A percentile compares a stretch with the other conserved stretches of the same genome.
phyloP scores from a whole-genome alignment of 83 land plant species.

The Diphasiastrum complanatum region DNA sequence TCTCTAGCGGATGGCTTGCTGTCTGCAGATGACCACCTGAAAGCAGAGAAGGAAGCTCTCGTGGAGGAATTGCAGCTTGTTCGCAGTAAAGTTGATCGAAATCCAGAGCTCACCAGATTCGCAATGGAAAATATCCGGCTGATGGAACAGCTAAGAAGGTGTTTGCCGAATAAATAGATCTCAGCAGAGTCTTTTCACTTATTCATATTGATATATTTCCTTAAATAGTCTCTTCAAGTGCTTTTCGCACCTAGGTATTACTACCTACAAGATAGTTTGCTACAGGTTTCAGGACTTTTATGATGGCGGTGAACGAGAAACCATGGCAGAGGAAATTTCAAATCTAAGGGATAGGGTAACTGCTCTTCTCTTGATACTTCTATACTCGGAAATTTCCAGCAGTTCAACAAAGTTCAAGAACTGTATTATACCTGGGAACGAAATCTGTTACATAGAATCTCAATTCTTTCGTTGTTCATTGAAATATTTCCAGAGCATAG shows the following conservation, averaged over 20 bases:
- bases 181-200: not conserved
- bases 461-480: too few relatives aligned
- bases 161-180: not conserved
- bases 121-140: slow-evolving; percentile 50
- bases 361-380: not conserved
- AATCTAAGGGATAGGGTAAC: slow-evolving; percentile 32
- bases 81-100: slow-evolving; percentile 33
- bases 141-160: slow-evolving; percentile 42
- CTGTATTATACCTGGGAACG: too few relatives aligned
- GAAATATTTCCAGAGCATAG: too few relatives aligned
- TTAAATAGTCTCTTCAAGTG: not conserved
- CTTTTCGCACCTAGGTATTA: not conserved
- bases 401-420: not conserved
- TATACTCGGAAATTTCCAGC: not conserved
- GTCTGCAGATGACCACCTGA: slow-evolving; percentile 13
- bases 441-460: too few relatives aligned
- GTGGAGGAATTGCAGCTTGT: slow-evolving; percentile 32
- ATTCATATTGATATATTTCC: not conserved
- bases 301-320: slow-evolving; percentile 34
- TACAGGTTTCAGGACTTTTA: slow-evolving; percentile 40
- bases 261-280: not conserved
- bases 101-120: slow-evolving; percentile 48
- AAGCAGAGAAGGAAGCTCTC: slow-evolving; percentile 31
- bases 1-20: slow-evolving; percentile 19
- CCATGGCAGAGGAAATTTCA: slow-evolving; percentile 26